A percentile compares a stretch with the other conserved stretches of the same genome.
phyloP scores from a whole-genome alignment of 805 yeast genomes.

The Saccharomycopsis sp. region DNA sequence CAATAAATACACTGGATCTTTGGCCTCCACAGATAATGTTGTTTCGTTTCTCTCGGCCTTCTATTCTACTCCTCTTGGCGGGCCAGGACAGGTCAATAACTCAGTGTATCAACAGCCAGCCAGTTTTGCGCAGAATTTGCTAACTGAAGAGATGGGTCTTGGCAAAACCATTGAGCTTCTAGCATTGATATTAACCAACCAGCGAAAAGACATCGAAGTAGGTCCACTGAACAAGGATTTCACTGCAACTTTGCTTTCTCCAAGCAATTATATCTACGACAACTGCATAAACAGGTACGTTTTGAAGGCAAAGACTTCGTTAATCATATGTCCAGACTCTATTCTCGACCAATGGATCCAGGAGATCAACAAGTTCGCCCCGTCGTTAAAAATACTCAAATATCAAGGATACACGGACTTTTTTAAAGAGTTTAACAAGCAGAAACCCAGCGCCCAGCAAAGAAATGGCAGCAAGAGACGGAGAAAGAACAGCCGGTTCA shows the following conservation, averaged over 20 bases:
- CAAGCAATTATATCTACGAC: constrained; percentile 31
- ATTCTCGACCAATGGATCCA: constrained; percentile 81
- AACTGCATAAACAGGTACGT: constrained; percentile 39
- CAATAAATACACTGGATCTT: constrained; percentile 45
- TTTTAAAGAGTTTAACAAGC: not conserved
- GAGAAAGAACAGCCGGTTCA: not conserved
- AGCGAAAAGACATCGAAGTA: constrained; percentile 30
- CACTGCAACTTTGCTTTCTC: constrained; percentile 24
- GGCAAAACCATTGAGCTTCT: constrained; percentile 90
- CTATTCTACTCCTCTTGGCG: constrained; percentile 4
- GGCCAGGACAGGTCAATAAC: not conserved
- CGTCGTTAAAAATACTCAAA: constrained; percentile 51
- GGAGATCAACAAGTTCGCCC: constrained; percentile 57
- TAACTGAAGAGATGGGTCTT: constrained; percentile 96
- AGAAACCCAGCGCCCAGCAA: not conserved
- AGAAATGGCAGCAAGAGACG: not conserved
- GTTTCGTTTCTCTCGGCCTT: constrained; percentile 24
- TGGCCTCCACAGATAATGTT: constrained; percentile 32
- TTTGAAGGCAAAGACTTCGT: constrained; percentile 56
- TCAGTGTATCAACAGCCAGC: not conserved
- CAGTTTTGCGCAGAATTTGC: constrained; percentile 48
- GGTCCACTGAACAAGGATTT: not conserved
- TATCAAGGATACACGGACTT: constrained; percentile 53
- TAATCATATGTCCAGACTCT: constrained; percentile 81
- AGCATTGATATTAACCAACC: constrained; percentile 57